Evolutionary conservation across 257 asterid species (phyloP).

Genomic region (Solanum tarijense): DNA sequence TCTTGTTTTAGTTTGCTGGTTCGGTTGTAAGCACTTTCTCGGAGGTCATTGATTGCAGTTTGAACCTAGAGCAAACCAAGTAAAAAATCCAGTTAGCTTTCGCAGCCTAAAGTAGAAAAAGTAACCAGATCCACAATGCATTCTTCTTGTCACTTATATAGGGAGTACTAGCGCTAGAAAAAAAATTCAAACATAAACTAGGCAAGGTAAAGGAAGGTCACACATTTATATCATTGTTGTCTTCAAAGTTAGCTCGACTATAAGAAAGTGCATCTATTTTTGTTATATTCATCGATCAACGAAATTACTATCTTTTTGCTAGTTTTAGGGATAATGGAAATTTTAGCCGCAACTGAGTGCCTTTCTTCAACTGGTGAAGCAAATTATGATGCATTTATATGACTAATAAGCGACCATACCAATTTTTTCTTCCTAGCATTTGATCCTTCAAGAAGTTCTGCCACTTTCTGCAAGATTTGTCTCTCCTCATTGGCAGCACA

Average conservation of each 20-base stretch:
- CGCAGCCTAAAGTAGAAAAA: not conserved
- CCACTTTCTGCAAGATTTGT: constrained; percentile 82
- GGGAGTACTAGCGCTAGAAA: not conserved
- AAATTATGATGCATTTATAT: not conserved
- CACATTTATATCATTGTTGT: not conserved
- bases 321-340: not conserved
- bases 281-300: not conserved
- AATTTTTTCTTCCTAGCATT: constrained; percentile 81
- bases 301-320: not conserved
- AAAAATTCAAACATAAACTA: not conserved
- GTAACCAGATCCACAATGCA: not conserved
- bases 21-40: constrained; percentile 70
- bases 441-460: constrained; percentile 84
- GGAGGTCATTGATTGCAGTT: constrained; percentile 62
- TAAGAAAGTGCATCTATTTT: not conserved
- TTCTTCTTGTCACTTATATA: not conserved
- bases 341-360: not conserved
- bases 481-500: constrained; percentile 89
- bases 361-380: not conserved
- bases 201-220: not conserved
- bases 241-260: not conserved
- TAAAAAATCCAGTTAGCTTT: not conserved
- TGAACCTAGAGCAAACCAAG: constrained; percentile 45
- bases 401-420: constrained; percentile 28
- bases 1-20: constrained; percentile 69